Conservation (phyloP, 768 basidiomycete species). For the Rhizopogon vinicolor region DNA sequence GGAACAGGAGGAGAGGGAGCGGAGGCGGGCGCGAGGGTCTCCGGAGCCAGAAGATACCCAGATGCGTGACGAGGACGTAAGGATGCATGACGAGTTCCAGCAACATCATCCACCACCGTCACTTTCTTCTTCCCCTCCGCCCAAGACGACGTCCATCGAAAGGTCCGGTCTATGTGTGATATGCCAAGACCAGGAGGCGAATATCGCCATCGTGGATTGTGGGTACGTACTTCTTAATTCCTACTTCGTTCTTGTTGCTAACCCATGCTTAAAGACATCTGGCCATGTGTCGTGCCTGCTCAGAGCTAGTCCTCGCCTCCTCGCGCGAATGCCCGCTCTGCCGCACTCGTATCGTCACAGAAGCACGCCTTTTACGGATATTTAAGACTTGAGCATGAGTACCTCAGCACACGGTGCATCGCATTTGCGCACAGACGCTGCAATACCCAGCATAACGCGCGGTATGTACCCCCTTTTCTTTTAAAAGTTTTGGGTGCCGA, state of each 20-base stretch:
- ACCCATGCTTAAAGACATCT: conserved; percentile 51
- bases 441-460: too few relatives aligned
- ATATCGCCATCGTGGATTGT: conserved; percentile 92
- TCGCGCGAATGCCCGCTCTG: conserved; percentile 89
- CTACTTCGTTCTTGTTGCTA: neutral
- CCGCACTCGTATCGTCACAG: conserved; percentile 83
- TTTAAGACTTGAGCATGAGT: conserved; percentile 41
- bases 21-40: conserved; percentile 7
- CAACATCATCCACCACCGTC: conserved; percentile 5
- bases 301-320: conserved; percentile 73
- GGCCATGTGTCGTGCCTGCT: conserved; percentile 72
- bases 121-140: conserved; percentile 14
- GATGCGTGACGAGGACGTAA: neutral
- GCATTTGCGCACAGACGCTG: too few relatives aligned
- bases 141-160: conserved; percentile 34
- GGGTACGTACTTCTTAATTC: conserved; percentile 50
- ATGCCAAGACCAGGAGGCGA: conserved; percentile 93
- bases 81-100: conserved; percentile 3
- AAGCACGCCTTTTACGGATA: conserved; percentile 74
- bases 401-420: too few relatives aligned
- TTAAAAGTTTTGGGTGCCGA: too few relatives aligned
- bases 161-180: conserved; percentile 82
- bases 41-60: conserved; percentile 3
- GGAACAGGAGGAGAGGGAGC: conserved; percentile 10
- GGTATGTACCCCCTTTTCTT: too few relatives aligned